Conservation (phyloP, 352 stramenopile genomes). For the Elongisporangium anandrum region DNA sequence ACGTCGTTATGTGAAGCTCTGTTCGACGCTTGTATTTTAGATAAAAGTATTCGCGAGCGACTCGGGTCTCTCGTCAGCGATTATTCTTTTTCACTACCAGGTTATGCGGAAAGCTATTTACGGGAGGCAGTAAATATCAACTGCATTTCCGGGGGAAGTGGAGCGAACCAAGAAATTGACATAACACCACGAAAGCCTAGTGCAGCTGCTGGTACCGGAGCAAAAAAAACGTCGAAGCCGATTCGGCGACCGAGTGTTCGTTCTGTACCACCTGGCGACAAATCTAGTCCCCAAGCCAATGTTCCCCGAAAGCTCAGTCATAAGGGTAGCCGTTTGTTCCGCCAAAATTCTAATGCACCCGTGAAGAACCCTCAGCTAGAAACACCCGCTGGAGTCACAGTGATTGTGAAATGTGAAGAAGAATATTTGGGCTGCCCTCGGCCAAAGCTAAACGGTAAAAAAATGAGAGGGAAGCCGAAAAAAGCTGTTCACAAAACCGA, state of each 20-base stretch:
- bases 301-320: not conserved
- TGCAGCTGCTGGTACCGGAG: not conserved
- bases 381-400: not conserved
- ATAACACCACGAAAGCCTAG: not conserved
- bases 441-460: conserved; percentile 31
- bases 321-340: not conserved
- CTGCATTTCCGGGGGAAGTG: not conserved
- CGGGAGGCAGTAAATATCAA: conserved; percentile 24
- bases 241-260: not conserved
- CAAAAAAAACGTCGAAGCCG: not conserved
- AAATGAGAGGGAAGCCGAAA: conserved; percentile 25
- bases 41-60: conserved; percentile 23
- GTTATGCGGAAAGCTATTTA: conserved; percentile 31
- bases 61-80: conserved; percentile 31
- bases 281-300: not conserved
- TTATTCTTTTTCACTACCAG: conserved; percentile 21
- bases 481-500: conserved; percentile 2
- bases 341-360: not conserved
- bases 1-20: conserved; percentile 45
- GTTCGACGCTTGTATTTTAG: conserved; percentile 31
- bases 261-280: not conserved
- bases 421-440: conserved; percentile 4
- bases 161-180: not conserved
- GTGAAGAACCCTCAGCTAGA: not conserved
- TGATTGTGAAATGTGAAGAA: not conserved